Conservation (phyloP, 2,329 filamentous ascomycete genomes). For the Claviceps cyperi region DNA sequence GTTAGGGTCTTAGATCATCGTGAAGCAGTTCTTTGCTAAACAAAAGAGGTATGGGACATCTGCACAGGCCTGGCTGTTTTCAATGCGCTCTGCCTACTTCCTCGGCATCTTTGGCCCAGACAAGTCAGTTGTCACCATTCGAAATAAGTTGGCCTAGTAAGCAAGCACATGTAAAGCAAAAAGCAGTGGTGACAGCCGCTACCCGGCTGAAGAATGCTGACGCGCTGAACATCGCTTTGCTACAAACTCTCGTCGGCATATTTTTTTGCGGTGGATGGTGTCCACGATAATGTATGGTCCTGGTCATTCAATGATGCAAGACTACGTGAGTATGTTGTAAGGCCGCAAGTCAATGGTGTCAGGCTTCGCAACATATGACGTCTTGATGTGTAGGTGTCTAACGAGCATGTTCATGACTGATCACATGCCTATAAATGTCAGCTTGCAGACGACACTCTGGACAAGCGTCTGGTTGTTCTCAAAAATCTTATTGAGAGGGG, state of each 20-base stretch:
- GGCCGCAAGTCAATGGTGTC: conserved; percentile 1
- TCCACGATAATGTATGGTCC: background rate
- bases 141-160: conserved; percentile 15
- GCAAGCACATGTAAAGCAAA: background rate
- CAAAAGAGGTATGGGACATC: background rate
- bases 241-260: background rate
- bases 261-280: background rate
- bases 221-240: background rate
- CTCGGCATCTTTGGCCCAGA: conserved; percentile 43
- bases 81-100: conserved; percentile 43
- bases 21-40: background rate
- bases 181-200: background rate
- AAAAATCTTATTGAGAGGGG: background rate
- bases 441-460: background rate
- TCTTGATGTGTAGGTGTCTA: background rate
- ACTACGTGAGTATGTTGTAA: background rate
- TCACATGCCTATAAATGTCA: background rate
- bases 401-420: background rate
- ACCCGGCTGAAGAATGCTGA: background rate
- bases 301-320: conserved; percentile 3
- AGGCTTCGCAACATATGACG: conserved; percentile 1
- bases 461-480: background rate
- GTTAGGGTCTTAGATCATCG: background rate
- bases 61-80: conserved; percentile 35
- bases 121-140: conserved; percentile 6